Evolutionary conservation across 306 rosid species (phyloP), one percentile per base, ranked within the genome.

Genomic region (Senna siamea): DNA sequence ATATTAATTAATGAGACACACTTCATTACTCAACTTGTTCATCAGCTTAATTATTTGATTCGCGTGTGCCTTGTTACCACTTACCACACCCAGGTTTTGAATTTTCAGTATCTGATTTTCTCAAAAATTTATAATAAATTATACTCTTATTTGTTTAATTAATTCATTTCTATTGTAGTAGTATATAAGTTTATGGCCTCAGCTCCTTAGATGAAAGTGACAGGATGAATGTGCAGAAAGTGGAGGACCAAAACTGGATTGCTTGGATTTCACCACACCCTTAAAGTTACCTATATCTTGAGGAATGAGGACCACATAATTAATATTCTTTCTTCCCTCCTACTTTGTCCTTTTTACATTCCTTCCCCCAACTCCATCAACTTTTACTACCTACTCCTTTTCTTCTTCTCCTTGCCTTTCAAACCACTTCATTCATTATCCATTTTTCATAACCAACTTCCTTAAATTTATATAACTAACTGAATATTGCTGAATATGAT

Each of bases 211-310:
- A 61, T 73, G 54, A 51, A 72, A 28, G 53, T 23, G 53, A 71
- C 53, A 12, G 41, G 43, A 35, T 65, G 50, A 51, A 54, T 30
- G 26, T 78, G 66, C 30, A 58, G 57, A 72, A 74, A 67, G 80
- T 62, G 26, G 35, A 72, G 77, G 83, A 63, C 80, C 80, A 83
- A 55, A 17, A 14, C 9, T 54, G 40, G 81, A 81, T 83, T 88
- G 87, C 90, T 79, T 85, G 87, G 85, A 62, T 76, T 86, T 86
- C 89, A 86, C 82, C 91, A 66, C 87, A 82, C 60, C 78, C 67
- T 70, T 65, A 61, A 52, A 47, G 70, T 55, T 34, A 40, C 57
- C 66, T 26, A 20, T 23, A 1, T 19, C 18, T 20, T 26, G 30
- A 26, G 2, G 1, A 26, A 3, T 26, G 30, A 26, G 74, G 77